These are phyloP conservation scores for Danielia oregonensis DNA, from an alignment of 805 yeast genomes.

Conservation along the genomic window DNA sequence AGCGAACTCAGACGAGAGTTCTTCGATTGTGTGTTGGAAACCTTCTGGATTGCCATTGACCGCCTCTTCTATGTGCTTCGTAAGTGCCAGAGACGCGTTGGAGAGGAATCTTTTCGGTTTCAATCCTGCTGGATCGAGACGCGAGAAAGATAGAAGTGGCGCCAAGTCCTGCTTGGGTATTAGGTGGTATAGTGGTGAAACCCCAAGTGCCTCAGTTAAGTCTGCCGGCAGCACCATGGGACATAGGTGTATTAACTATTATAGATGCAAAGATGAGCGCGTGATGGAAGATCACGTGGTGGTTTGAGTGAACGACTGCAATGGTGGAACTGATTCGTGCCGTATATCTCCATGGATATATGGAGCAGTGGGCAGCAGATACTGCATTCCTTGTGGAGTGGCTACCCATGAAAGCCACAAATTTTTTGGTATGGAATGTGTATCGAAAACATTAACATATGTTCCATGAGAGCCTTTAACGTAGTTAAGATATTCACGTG, in stretches of 20 bases:
- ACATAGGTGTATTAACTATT: too few species aligned
- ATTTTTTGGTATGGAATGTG: slow-evolving; percentile 22
- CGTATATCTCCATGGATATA: slow-evolving; percentile 8
- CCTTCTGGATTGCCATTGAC: slow-evolving; percentile 12
- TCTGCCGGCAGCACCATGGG: not conserved
- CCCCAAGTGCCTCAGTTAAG: slow-evolving; percentile 12
- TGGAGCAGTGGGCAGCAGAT: slow-evolving; percentile 6
- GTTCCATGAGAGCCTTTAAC: slow-evolving; percentile 25
- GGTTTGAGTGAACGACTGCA: slow-evolving; percentile 8
- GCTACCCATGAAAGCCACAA: slow-evolving; percentile 38
- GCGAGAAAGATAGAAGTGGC: slow-evolving; percentile 11
- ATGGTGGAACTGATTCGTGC: slow-evolving; percentile 5
- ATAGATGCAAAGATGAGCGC: too few species aligned
- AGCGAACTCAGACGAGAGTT: slow-evolving; percentile 18
- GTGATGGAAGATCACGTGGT: too few species aligned
- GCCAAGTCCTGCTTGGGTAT: slow-evolving; percentile 16
- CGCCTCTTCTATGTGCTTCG: slow-evolving; percentile 2
- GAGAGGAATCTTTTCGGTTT: slow-evolving; percentile 6
- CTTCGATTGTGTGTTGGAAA: slow-evolving; percentile 8
- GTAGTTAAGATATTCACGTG: slow-evolving; percentile 64
- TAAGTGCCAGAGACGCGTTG: slow-evolving; percentile 2
- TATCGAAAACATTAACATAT: slow-evolving; percentile 30
- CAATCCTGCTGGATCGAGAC: slow-evolving; percentile 7
- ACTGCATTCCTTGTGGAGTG: slow-evolving; percentile 20
- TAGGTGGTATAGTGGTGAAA: slow-evolving; percentile 12